Conservation (phyloP, 2,329 filamentous ascomycete genomes). For the Canariomyces notabilis region DNA sequence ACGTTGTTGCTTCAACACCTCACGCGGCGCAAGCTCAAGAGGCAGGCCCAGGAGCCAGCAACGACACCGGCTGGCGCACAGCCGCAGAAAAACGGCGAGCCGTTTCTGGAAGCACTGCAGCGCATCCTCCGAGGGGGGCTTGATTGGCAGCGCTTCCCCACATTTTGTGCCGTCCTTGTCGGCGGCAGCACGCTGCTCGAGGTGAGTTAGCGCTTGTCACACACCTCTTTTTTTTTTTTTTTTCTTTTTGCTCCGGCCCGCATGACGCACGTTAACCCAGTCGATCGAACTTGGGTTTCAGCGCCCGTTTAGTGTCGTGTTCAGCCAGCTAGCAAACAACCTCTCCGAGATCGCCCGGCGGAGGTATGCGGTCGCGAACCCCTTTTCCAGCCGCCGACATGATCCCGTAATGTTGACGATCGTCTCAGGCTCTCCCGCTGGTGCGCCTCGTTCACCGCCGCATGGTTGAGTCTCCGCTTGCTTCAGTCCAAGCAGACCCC, state of each 20-base stretch:
- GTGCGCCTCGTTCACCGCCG: constrained; percentile 53
- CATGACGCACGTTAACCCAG: constrained; percentile 2
- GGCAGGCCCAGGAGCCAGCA: background rate
- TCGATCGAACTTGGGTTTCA: constrained; percentile 15
- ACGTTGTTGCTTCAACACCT: constrained; percentile 49
- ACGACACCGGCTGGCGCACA: constrained; percentile 2
- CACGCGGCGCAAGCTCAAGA: constrained; percentile 31
- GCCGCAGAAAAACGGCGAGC: constrained; percentile 12
- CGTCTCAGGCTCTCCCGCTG: constrained; percentile 48
- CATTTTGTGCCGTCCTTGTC: constrained; percentile 57
- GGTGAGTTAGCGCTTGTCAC: constrained; percentile 35
- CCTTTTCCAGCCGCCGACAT: background rate
- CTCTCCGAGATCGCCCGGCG: constrained; percentile 27
- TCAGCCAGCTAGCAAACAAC: constrained; percentile 24
- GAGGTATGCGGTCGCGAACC: constrained; percentile 33
- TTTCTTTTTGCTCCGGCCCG: background rate
- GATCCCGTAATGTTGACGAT: constrained; percentile 2
- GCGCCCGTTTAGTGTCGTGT: constrained; percentile 30
- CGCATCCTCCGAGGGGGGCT: constrained; percentile 47
- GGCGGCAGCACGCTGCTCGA: constrained; percentile 59
- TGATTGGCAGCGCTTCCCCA: constrained; percentile 53
- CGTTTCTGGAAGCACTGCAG: constrained; percentile 32
- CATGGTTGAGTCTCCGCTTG: constrained; percentile 52
- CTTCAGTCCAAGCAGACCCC: constrained; percentile 51
- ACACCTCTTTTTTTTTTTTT: background rate